Base-by-base conservation (phyloP, 2,329 filamentous ascomycete species). In the Scytalidium sp. region DNA sequence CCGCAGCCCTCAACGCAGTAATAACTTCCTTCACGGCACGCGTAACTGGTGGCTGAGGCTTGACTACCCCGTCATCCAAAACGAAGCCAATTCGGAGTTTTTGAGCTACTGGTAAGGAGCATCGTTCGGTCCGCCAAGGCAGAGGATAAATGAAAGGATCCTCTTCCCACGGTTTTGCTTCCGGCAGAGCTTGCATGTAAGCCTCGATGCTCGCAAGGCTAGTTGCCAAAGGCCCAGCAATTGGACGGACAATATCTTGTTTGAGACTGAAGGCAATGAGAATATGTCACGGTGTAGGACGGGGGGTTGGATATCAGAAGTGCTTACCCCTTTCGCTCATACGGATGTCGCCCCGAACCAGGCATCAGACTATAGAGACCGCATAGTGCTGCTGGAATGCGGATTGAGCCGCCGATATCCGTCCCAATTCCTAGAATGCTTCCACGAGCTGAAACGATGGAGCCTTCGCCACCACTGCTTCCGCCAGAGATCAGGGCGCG, bases 381-480 rank as follows among this genome's bases (percentile, higher is more conserved):
- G 6, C 20, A 41, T 29, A 46, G 42, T 41, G 48, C 48, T 17
- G 36, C 66, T 2, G 70, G 70, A 1, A 63, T 66, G 2, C 69
- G 64, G 19, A 71, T 63, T 32, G 70, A 71, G 8, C 71, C 70
- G 1, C 68, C 71, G 22, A 74, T 70, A 40, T 74, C 71, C 36
- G 68, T 66, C 3, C 72, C 71, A 36, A 75, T 55, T 0, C 71
- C 69, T 3, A 75, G 23, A 1, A 68, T 51, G n/a, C 68, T 70
- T 19, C 72, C 72, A 3, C 68, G 64, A 27, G 72, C 62, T 2
- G 67, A 69, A 1, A 73, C 29, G 1, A 73, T 54, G 0, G 72
- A 70, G 27, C 73, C 81, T 61, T 86, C 83, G 13, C 84, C 84
- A 13, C 84, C 84, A 0, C 78, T 79, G 8, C 73, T 78, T 3